These are phyloP conservation scores for Aspergillus fumigatiaffinis DNA, from an alignment of 2,329 filamentous ascomycete species.

Conservation along the genomic window DNA sequence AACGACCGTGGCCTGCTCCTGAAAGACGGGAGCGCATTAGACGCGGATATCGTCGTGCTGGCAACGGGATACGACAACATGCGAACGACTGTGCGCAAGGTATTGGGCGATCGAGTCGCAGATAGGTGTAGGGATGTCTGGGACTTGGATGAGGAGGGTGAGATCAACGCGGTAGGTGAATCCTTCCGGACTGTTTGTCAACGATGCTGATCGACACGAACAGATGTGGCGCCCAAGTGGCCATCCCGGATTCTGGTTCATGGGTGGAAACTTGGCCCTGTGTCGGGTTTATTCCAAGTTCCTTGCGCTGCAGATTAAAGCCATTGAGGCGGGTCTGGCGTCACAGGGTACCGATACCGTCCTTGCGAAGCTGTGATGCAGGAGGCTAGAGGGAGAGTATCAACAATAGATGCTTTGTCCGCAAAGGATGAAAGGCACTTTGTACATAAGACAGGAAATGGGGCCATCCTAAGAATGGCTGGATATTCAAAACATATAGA, in stretches of 20 bases:
- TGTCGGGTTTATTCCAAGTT: constrained; percentile 58
- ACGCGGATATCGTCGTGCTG: constrained; percentile 61
- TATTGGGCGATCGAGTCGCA: constrained; percentile 60
- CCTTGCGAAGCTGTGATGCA: background rate
- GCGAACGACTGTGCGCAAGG: constrained; percentile 57
- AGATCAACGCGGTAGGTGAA: constrained; percentile 46
- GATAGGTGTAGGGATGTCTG: constrained; percentile 56
- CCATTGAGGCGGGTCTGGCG: constrained; percentile 37
- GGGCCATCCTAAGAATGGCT: no score
- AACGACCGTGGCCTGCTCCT: constrained; percentile 46
- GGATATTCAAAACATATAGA: background rate
- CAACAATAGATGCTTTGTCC: no score
- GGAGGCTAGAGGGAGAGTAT: background rate
- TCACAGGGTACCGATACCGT: background rate
- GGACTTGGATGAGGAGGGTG: constrained; percentile 56
- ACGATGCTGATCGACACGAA: background rate
- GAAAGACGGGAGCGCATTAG: constrained; percentile 53
- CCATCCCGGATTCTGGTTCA: constrained; percentile 63
- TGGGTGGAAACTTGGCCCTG: constrained; percentile 61
- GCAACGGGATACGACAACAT: constrained; percentile 67
- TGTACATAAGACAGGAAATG: no score
- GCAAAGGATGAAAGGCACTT: background rate
- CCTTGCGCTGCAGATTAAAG: constrained; percentile 50
- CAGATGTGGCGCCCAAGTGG: constrained; percentile 55
- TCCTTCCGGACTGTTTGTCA: background rate